Base-by-base conservation (phyloP, 257 asterid species). In the Capsicum rhomboideum region DNA sequence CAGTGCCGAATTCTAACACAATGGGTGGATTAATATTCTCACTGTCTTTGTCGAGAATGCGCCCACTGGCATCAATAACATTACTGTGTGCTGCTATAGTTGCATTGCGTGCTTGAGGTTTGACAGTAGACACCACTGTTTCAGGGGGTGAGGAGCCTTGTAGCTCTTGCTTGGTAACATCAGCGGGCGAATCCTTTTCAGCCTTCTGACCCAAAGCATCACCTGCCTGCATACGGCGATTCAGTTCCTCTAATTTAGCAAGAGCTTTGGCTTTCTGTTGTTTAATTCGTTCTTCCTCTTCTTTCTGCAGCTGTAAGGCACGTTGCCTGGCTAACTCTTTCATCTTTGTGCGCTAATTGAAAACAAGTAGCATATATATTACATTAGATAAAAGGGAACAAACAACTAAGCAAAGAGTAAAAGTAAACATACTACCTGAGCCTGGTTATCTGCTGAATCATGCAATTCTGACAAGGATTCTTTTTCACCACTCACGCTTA, bases 181-280 rank as follows among this genome's bases (percentile, higher is more conserved):
- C 84, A 49, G 58, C 61, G 44, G 83, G 63, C 61, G 21, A 82
- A 84, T 86, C 84, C 71, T 68, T 89, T 63, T 91, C 97, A 80
- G 85, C 83, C 84, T 78, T 88, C 79, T 53, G 91, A 29, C 29
- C 79, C 67, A 54, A 83, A 89, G 91, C 72, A 90, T 90, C 97
- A 82, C 92, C 92, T 58, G 90, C 86, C 72, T 85, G 91, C 79
- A 92, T 85, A 54, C 98, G 94, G 81, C 97, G 89, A 86, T 97
- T 94, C 91, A 97, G 87, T 90, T 97, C 99, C 88, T 95, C 98
- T 87, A 97, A 88, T 89, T 97, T 97, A 82, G 98, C 98, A 10
- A 89, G 88, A 86, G 98, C 98, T 89, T 95, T 97, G 80, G 98
- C 98, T 89, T 86, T 97, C 91, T 95, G 97, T 86, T 97, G 98